Conservation (phyloP, 805 yeast species). For the Phaffomyces thermotolerans region DNA sequence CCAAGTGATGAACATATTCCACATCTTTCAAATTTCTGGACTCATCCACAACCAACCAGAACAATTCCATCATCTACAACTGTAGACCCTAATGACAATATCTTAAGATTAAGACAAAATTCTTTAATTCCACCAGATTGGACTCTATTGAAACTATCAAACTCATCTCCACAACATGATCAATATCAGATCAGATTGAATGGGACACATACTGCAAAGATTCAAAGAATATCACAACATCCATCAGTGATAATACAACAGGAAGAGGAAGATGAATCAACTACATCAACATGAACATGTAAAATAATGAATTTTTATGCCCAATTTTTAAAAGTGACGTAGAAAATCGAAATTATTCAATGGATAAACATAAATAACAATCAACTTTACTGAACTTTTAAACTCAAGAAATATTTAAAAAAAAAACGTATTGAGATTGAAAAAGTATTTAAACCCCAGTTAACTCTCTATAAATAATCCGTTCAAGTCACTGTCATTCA, state of each 20-base stretch:
- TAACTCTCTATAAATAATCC: too few relatives aligned
- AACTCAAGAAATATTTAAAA: too few relatives aligned
- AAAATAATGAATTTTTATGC: too few relatives aligned
- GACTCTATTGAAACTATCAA: conserved; percentile 18
- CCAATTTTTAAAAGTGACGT: too few relatives aligned
- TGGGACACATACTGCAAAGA: conserved; percentile 5
- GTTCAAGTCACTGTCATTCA: too few relatives aligned
- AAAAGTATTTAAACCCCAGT: too few relatives aligned
- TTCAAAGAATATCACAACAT: conserved; percentile 7
- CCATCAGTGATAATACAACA: neutral
- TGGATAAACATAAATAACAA: too few relatives aligned
- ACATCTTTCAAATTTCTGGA: neutral
- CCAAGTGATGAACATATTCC: neutral
- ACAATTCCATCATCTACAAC: neutral
- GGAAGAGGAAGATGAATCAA: too few relatives aligned
- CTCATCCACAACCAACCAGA: neutral
- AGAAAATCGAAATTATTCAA: too few relatives aligned
- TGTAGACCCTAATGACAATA: neutral
- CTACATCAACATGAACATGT: too few relatives aligned
- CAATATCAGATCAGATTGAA: conserved; percentile 12
- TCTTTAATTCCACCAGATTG: conserved; percentile 23
- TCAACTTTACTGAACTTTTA: too few relatives aligned
- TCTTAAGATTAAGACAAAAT: conserved; percentile 5
- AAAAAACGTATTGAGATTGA: too few relatives aligned
- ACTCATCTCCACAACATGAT: conserved; percentile 6